Conservation (phyloP, 2,329 filamentous ascomycete genomes). For the Hymenoscyphus occultus region DNA sequence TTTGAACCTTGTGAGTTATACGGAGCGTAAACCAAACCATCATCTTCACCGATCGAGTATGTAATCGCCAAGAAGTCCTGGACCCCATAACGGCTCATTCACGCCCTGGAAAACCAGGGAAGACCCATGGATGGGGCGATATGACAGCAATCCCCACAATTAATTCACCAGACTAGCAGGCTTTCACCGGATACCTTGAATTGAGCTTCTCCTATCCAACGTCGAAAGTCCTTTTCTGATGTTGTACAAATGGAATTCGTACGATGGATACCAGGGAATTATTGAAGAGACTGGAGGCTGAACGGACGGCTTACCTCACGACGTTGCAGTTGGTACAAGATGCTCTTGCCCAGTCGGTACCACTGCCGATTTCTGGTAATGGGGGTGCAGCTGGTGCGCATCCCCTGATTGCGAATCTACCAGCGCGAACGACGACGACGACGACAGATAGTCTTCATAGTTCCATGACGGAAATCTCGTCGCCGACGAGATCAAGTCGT, state of each 20-base stretch:
- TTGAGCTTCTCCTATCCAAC: neutral
- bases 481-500: no score
- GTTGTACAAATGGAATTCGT: neutral
- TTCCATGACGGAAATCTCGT: no score
- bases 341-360: slow-evolving; percentile 3
- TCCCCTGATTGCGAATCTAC: neutral
- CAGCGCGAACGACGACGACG: neutral
- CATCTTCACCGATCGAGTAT: neutral
- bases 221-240: neutral
- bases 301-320: slow-evolving; percentile 12
- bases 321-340: slow-evolving; percentile 8
- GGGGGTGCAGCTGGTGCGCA: neutral
- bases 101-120: neutral
- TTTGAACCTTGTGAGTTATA: neutral
- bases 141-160: no score
- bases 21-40: neutral
- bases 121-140: neutral
- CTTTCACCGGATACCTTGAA: neutral
- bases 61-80: neutral
- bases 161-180: no score
- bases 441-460: neutral
- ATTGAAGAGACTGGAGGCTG: slow-evolving; percentile 9
- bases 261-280: slow-evolving; percentile 11
- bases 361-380: neutral
- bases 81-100: neutral